Evolutionary conservation across 2,329 filamentous ascomycete species (phyloP).

Genomic region (Colletotrichum echinochloae): DNA sequence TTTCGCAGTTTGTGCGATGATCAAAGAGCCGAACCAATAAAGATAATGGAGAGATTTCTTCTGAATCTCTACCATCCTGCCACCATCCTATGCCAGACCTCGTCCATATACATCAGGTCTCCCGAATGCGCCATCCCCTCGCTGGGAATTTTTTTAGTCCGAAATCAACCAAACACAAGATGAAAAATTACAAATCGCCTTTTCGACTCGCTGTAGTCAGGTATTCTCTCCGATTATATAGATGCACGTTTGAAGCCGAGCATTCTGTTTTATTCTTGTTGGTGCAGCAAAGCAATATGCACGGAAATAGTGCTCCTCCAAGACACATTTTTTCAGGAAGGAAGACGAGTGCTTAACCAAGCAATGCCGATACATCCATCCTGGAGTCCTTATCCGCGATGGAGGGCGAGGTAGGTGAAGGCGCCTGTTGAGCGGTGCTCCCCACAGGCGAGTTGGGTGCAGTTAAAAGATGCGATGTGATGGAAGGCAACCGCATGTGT

Average conservation of each 20-base stretch:
- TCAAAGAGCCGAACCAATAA: background rate
- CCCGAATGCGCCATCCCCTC: conserved; percentile 34
- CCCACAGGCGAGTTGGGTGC: conserved; percentile 51
- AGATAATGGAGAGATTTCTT: background rate
- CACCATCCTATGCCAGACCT: conserved; percentile 25
- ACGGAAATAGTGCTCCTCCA: background rate
- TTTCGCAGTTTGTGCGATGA: background rate
- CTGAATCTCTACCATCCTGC: conserved; percentile 8
- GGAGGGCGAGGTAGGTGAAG: conserved; percentile 38
- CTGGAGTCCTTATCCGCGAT: conserved; percentile 40
- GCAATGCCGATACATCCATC: conserved; percentile 36
- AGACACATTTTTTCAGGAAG: background rate
- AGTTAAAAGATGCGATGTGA: conserved; percentile 46
- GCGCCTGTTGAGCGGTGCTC: conserved; percentile 14
- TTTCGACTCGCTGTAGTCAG: background rate
- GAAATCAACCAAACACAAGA: background rate
- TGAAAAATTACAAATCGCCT: background rate
- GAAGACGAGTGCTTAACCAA: conserved; percentile 5
- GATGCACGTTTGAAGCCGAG: conserved; percentile 1
- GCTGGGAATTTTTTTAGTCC: conserved; percentile 19
- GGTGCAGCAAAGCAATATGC: conserved; percentile 8
- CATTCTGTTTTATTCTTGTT: background rate
- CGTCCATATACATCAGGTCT: conserved; percentile 25
- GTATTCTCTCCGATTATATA: background rate
- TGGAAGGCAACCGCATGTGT: conserved; percentile 5